Evolutionary conservation across 2,329 filamentous ascomycete species (phyloP).

Genomic region (Ceratocystis cubensis): DNA sequence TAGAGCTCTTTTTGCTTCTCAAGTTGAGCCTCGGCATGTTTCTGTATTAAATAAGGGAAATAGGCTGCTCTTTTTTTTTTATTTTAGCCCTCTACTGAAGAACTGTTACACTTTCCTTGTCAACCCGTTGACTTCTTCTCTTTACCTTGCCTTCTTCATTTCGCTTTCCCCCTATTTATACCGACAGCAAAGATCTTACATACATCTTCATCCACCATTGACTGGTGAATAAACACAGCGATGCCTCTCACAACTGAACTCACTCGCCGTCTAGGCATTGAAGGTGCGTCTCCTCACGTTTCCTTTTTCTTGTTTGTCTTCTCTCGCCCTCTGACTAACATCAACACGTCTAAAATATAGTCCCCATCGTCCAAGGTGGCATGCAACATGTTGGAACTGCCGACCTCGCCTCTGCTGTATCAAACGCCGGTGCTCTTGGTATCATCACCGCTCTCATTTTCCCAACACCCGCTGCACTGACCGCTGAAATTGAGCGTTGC

Average conservation of each 20-base stretch:
- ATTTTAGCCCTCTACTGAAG: too few species aligned
- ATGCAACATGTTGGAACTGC: slow-evolving; percentile 82
- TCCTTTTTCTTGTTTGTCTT: not conserved
- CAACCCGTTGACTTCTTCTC: too few species aligned
- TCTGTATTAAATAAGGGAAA: too few species aligned
- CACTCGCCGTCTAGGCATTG: slow-evolving; percentile 46
- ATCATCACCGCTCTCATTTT: slow-evolving; percentile 84
- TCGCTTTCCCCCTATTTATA: not conserved
- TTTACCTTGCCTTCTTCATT: too few species aligned
- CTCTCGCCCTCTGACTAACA: slow-evolving; percentile 1
- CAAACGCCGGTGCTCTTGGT: slow-evolving; percentile 70
- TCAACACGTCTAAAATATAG: slow-evolving; percentile 30
- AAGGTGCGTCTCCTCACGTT: slow-evolving; percentile 28
- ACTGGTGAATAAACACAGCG: slow-evolving; percentile 21
- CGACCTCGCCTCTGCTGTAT: slow-evolving; percentile 62
- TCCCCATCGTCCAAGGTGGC: slow-evolving; percentile 73
- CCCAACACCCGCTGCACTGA: slow-evolving; percentile 79
- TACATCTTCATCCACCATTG: not conserved
- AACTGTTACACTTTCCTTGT: not conserved
- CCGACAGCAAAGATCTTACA: not conserved
- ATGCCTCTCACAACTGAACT: slow-evolving; percentile 49
- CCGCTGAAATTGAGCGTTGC: slow-evolving; percentile 83
- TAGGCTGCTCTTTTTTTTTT: too few species aligned
- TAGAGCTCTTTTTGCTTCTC: too few species aligned
- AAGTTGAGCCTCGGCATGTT: too few species aligned